These are phyloP conservation scores for Anacardium occidentale DNA, from an alignment of 345 rosid species.

Conservation along the genomic window DNA sequence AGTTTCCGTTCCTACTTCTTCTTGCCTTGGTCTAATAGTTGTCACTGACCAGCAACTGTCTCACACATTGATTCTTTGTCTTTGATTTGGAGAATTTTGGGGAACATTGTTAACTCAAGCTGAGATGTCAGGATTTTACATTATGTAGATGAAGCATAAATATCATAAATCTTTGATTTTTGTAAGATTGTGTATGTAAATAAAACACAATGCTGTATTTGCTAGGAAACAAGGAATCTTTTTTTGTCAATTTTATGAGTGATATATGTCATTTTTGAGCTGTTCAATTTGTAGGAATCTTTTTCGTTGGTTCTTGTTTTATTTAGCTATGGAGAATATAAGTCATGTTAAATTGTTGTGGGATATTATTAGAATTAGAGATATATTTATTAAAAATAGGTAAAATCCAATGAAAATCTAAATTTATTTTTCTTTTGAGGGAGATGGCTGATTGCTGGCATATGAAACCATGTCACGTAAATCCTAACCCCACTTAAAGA, in stretches of 20 bases:
- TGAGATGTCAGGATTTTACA: conserved; percentile 16
- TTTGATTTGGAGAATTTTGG: background rate
- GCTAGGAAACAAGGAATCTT: conserved; percentile 3
- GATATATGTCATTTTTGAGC: conserved; percentile 5
- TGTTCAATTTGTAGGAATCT: background rate
- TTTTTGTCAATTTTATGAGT: background rate
- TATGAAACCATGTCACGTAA: conserved; percentile 3
- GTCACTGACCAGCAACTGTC: conserved; percentile 10
- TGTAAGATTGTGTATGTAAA: conserved; percentile 15
- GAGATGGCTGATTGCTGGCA: background rate
- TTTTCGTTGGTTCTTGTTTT: background rate
- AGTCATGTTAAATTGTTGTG: background rate
- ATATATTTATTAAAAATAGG: background rate
- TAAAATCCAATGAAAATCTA: conserved; percentile 1
- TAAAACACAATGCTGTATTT: background rate
- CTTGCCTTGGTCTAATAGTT: conserved; percentile 6
- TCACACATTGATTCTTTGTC: conserved; percentile 8
- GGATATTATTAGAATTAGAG: too few species aligned
- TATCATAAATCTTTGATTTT: conserved; percentile 4
- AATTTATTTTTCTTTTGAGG: background rate
- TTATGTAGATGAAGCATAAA: conserved; percentile 6
- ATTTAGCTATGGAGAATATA: background rate
- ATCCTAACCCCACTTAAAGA: background rate
- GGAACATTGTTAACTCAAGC: conserved; percentile 13
- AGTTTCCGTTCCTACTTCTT: too few species aligned